These are phyloP conservation scores for Pseudisothecium myosuroides DNA, from an alignment of 225 moss, liverwort and hornwort species.

Conservation along the genomic window DNA sequence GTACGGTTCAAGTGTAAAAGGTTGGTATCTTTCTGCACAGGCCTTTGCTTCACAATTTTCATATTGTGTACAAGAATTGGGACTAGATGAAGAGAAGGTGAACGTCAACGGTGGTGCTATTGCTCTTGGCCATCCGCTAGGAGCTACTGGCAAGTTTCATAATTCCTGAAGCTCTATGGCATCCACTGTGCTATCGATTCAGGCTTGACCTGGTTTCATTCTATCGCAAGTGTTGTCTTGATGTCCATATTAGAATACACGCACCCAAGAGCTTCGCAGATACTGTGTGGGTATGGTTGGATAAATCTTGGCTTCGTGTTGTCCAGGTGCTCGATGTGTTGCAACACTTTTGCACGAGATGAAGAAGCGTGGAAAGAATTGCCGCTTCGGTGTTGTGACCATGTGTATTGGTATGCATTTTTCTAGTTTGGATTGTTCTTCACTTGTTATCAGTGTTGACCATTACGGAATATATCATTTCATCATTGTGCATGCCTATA, in stretches of 20 bases:
- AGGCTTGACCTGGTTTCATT: background rate
- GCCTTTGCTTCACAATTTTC: constrained; percentile 76
- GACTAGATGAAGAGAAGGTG: constrained; percentile 75
- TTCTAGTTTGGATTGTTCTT: background rate
- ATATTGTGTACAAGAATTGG: constrained; percentile 59
- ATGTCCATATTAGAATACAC: background rate
- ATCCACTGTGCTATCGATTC: background rate
- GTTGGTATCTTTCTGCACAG: background rate
- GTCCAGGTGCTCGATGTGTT: constrained; percentile 54
- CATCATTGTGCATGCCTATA: background rate
- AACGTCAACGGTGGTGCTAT: constrained; percentile 95
- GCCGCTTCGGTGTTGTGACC: constrained; percentile 67
- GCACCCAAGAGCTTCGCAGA: background rate
- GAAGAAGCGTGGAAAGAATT: constrained; percentile 78
- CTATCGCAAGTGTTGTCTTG: too few species aligned
- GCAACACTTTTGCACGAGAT: constrained; percentile 82
- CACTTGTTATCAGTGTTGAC: background rate
- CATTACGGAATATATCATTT: background rate
- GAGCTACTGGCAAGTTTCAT: constrained; percentile 40
- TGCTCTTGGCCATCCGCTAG: constrained; percentile 86
- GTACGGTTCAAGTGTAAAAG: background rate
- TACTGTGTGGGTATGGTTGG: background rate
- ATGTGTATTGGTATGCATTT: constrained; percentile 65
- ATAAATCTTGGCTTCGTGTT: background rate
- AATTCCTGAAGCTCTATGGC: background rate